Evolutionary conservation across 208 protist genomes (phyloP), one percentile per base, ranked within the genome.

Genomic region (Leishmania lainsoni): DNA sequence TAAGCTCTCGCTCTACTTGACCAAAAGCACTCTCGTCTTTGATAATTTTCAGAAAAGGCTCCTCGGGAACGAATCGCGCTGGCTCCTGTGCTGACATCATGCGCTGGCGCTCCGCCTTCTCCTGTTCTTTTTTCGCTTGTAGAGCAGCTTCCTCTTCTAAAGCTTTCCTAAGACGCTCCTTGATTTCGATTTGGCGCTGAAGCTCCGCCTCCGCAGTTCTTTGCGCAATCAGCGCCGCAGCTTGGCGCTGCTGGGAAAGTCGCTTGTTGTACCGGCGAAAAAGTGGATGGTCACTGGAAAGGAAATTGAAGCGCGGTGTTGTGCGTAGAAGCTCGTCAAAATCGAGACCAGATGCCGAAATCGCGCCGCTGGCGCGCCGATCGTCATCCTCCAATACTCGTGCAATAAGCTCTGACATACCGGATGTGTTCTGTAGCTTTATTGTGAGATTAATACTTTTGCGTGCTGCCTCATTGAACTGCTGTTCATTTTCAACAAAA

Each of bases 261-360:
- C 93, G 84, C 29, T 89, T 75, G 63, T 81, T 93, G 80, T 93
- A 97, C 8, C 93, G 86, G 2, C 87, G 79, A 85, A 97, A 97
- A 54, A 97, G 79, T 0, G 93, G 93, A 77, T 97, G 93, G 26
- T 90, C 82, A 35, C 80, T 81, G 0, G 90, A 94, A 17, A 97
- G 80, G 89, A 97, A 97, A 66, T 86, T 90, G 79, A 91, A 97
- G n/a, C 93, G 87, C 35, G 93, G 93, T 16, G 93, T 97, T 12
- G 90, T 95, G 59, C 82, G 84, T 26, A 92, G 69, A 39, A 97
- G 86, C 73, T 93, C 92, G 59, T 95, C 89, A n/a, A 87, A 89
- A 73, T 95, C 75, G 26, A 94, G 76, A 26, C 56, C 12, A 5
- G 82, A 85, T 10, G 54, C 58, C 2, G 14, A 54, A 65, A 85